phyloP scores from a whole-genome alignment of 768 basidiomycete genomes.

The Lactarius akahatsu region DNA sequence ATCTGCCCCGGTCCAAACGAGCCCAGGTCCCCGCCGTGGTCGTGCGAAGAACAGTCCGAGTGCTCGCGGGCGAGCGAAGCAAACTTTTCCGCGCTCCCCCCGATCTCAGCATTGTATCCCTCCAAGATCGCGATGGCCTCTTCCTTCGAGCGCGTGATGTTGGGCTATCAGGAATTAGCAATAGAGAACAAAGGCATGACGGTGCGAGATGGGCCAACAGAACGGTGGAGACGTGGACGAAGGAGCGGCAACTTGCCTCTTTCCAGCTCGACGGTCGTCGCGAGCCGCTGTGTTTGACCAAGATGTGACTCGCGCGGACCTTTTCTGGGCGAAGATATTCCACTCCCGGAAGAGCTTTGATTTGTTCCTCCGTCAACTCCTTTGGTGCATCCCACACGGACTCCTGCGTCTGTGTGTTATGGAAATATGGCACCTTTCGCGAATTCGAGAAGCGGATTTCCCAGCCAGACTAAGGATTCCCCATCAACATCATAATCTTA shows the following conservation, averaged over 20 bases:
- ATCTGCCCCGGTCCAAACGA: constrained; percentile 84
- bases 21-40: constrained; percentile 83
- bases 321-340: constrained; percentile 52
- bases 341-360: constrained; percentile 66
- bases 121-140: constrained; percentile 84
- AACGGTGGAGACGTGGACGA: constrained; percentile 5
- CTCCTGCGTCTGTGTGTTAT: constrained; percentile 63
- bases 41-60: constrained; percentile 90
- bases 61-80: constrained; percentile 68
- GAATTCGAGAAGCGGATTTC: constrained; percentile 87
- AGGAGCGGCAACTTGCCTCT: constrained; percentile 50
- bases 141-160: constrained; percentile 83
- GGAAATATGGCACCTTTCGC: constrained; percentile 82
- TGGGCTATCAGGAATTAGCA: constrained; percentile 42
- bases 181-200: not conserved
- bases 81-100: constrained; percentile 56
- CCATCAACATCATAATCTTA: not conserved
- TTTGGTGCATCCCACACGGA: constrained; percentile 82
- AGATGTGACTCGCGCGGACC: constrained; percentile 91
- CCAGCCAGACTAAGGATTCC: constrained; percentile 45
- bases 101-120: constrained; percentile 61
- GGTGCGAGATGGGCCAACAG: not conserved
- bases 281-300: constrained; percentile 88
- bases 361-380: constrained; percentile 59
- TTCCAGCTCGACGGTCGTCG: constrained; percentile 82